Conservation (phyloP, 139 green algal species). For the Micractinium sp. region DNA sequence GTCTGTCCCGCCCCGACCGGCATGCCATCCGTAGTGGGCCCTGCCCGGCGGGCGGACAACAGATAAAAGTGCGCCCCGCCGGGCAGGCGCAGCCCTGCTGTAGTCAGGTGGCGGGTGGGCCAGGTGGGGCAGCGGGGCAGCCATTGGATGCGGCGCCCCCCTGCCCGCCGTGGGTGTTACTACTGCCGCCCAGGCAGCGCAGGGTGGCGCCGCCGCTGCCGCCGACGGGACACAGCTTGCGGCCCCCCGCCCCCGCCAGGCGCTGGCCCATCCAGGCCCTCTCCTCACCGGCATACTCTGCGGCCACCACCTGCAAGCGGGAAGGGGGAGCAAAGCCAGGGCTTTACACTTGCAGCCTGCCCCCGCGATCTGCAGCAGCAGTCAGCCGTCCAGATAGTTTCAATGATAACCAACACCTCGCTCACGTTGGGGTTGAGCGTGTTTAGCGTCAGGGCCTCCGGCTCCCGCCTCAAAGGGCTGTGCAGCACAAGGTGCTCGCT, state of each 20-base stretch:
- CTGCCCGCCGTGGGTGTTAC: neutral
- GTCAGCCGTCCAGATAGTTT: neutral
- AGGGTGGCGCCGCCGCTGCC: neutral
- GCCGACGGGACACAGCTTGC: neutral
- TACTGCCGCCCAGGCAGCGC: neutral
- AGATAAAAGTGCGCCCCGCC: too few species aligned
- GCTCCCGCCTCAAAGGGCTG: slow-evolving; percentile 5
- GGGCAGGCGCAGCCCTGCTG: too few species aligned
- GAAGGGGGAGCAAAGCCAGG: neutral
- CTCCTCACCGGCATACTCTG: slow-evolving; percentile 10
- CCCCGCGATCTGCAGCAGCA: neutral
- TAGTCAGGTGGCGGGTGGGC: too few species aligned
- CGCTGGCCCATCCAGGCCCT: neutral
- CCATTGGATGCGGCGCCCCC: too few species aligned
- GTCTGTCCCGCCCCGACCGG: too few species aligned
- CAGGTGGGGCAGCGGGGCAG: too few species aligned
- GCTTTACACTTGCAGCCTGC: too few species aligned
- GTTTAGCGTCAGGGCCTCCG: neutral
- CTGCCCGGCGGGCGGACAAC: too few species aligned
- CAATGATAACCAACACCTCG: neutral
- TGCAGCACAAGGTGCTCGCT: neutral
- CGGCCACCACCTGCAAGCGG: neutral
- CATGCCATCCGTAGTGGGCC: too few species aligned
- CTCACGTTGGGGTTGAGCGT: slow-evolving; percentile 25
- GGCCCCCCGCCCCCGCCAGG: neutral